Evolutionary conservation across 306 rosid genomes (phyloP).

Genomic region (Glycine soja): DNA sequence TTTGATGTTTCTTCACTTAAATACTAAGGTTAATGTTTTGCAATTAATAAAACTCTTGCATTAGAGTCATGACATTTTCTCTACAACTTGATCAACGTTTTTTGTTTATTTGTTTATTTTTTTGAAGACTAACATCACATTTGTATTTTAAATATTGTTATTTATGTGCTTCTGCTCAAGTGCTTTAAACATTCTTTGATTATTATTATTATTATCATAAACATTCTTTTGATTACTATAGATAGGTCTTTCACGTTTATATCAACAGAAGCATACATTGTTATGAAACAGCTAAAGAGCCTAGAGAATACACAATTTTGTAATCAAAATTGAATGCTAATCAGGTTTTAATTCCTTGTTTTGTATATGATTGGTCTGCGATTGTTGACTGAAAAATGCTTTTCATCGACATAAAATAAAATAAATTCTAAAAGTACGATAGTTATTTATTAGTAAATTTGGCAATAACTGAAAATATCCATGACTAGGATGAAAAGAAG

Average conservation of each 20-base stretch:
- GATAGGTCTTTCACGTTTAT: neutral
- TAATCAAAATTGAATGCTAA: neutral
- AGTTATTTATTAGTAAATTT: no score
- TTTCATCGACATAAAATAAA: no score
- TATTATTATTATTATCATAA: no score
- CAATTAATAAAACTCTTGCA: slow-evolving; percentile 1
- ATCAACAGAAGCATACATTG: neutral
- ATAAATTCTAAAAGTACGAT: no score
- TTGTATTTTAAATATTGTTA: neutral
- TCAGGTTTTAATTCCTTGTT: neutral
- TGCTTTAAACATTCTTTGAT: neutral
- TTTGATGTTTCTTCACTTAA: neutral
- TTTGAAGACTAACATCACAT: neutral
- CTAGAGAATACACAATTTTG: neutral
- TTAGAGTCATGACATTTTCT: neutral
- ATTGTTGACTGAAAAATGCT: neutral
- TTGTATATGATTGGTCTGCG: neutral
- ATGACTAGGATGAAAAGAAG: no score
- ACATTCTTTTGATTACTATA: neutral
- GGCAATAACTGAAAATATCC: no score
- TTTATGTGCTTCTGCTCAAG: neutral
- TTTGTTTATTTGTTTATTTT: neutral
- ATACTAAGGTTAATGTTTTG: neutral
- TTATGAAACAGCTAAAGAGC: neutral
- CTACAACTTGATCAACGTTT: neutral